Percentiles rank a stretch among this genome's conserved stretches.
Conservation (phyloP, 129 eudicot genomes). For the Helianthus annuus region DNA sequence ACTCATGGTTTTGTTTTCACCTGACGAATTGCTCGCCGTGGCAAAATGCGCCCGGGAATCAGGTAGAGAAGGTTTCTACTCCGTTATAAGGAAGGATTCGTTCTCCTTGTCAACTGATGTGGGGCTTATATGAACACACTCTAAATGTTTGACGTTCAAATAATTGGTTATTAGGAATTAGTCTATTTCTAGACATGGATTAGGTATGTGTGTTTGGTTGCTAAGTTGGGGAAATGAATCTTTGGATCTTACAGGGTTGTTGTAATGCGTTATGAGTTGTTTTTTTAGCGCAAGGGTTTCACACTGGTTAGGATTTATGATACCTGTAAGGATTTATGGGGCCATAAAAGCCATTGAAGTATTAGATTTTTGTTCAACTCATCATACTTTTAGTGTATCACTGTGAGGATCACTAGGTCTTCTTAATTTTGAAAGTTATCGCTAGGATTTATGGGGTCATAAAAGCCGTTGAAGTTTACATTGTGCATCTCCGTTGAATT, state of each 20-base stretch:
- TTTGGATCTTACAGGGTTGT: conserved; percentile 10
- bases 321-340: not conserved
- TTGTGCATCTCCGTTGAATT: not conserved
- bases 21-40: no score
- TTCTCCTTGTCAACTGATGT: no score
- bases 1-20: no score
- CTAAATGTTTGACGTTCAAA: not conserved
- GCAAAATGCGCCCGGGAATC: no score
- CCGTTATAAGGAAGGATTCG: no score
- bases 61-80: no score
- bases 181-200: not conserved
- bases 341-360: not conserved
- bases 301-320: not conserved
- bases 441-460: not conserved
- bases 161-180: conserved; percentile 18
- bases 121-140: not conserved
- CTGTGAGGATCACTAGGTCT: not conserved
- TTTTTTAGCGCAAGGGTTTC: not conserved
- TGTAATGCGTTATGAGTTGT: conserved; percentile 2
- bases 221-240: conserved; percentile 5
- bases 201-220: not conserved
- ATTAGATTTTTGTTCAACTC: not conserved
- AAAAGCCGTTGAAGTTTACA: conserved; percentile 12
- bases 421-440: not conserved
- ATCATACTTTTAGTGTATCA: not conserved